Evolutionary conservation across 768 basidiomycete genomes (phyloP).

Genomic region (Serendipita sp.): DNA sequence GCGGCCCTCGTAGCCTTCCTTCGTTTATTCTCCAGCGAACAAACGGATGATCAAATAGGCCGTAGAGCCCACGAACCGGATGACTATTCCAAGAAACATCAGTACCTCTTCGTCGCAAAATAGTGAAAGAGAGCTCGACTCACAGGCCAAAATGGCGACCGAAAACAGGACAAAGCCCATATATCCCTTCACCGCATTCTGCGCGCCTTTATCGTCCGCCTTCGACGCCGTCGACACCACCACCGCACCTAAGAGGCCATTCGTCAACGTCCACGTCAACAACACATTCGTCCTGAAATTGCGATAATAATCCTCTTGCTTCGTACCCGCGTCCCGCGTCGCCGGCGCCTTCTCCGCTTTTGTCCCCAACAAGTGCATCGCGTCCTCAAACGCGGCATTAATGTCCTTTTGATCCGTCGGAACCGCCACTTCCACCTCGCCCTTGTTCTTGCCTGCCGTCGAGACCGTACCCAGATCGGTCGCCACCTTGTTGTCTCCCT

Average conservation of each 20-base stretch:
- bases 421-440: slow-evolving; percentile 73
- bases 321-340: slow-evolving; percentile 42
- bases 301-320: slow-evolving; percentile 78
- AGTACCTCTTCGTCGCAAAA: background rate
- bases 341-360: slow-evolving; percentile 62
- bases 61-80: slow-evolving; percentile 72
- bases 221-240: slow-evolving; percentile 51
- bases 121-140: slow-evolving; percentile 22
- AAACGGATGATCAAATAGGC: slow-evolving; percentile 71
- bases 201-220: slow-evolving; percentile 32
- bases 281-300: slow-evolving; percentile 86
- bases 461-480: slow-evolving; percentile 77
- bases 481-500: slow-evolving; percentile 76
- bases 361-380: slow-evolving; percentile 60
- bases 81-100: slow-evolving; percentile 26
- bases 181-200: slow-evolving; percentile 58
- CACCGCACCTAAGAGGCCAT: slow-evolving; percentile 59
- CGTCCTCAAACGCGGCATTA: slow-evolving; percentile 75
- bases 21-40: slow-evolving; percentile 71
- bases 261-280: slow-evolving; percentile 77
- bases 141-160: slow-evolving; percentile 75
- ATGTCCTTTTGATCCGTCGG: slow-evolving; percentile 82
- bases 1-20: background rate
- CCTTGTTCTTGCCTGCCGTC: slow-evolving; percentile 36
- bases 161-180: slow-evolving; percentile 82